Evolutionary conservation across 345 rosid genomes (phyloP), one percentile per base, ranked within the genome.

Genomic region (Rhodamnia argentea): DNA sequence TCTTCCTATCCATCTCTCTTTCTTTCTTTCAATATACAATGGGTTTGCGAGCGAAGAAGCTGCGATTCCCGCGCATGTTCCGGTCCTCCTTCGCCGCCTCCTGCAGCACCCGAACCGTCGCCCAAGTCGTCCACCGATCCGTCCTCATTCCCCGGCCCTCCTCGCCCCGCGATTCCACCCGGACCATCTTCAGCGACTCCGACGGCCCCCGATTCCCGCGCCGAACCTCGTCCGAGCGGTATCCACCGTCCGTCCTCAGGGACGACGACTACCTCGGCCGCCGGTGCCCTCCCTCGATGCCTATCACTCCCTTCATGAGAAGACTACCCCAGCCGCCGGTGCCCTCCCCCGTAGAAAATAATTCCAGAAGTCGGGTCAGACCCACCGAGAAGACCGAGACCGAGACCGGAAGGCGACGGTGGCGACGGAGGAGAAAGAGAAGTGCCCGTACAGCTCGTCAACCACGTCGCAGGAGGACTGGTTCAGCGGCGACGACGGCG

Each of bases 401-500:
- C 27, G 11, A 56, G 76, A 60, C n/a, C n/a, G 14, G 81, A 14
- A 60, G 86, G 32, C 56, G 56, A 12, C 83, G 51, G 50, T 16
- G 55, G 52, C 83, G 83, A n/a, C n/a, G 40, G 55, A 51, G 20
- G 55, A 47, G 32, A 44, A 82, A 18, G 83, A 47, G 55, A 47
- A 52, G 82, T 37, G 27, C 57, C 26, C 51, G 57, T 27, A 52
- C 60, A 23, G 42, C 57, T n/a, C 24, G 75, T 27, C 55, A 42
- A 56, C 88, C 58, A 44, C 82, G 52, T 90, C 90, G 3, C 87
- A 88, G 53, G 90, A 92, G 86, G 87, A 88, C 82, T 94, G 96
- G 98, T 93, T 90, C 75, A 93, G 94, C 88, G 93, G 92, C 85
- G 97, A 93, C 2, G 92, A 88, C 5, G 97, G 93, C 2, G 92